Evolutionary conservation across 176 grass and related monocot species (phyloP).

Genomic region (Triticum monococcum): DNA sequence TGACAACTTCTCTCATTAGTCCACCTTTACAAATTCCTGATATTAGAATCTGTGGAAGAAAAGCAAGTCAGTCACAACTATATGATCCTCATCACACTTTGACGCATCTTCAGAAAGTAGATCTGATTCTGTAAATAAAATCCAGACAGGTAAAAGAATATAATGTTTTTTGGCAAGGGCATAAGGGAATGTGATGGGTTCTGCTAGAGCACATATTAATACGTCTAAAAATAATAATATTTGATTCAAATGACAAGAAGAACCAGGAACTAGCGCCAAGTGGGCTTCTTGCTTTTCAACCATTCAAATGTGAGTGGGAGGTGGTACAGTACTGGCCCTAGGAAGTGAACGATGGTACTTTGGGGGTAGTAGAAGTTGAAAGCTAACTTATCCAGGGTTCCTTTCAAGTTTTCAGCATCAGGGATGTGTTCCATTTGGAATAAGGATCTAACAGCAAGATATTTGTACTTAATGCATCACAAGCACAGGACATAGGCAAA

Average conservation of each 20-base stretch:
- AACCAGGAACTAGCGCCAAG: neutral
- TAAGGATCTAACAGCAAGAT: neutral
- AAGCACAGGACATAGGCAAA: neutral
- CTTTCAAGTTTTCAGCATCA: neutral
- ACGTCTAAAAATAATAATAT: neutral
- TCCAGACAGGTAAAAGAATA: neutral
- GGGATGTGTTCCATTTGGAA: neutral
- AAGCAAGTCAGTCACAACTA: neutral
- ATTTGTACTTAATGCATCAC: neutral
- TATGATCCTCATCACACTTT: neutral
- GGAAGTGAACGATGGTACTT: neutral
- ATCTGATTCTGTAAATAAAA: slow-evolving; percentile 10
- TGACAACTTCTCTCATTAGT: neutral
- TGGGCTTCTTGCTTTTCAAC: neutral
- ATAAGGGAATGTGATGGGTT: neutral
- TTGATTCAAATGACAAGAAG: neutral
- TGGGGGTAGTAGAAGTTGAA: neutral
- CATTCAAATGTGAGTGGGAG: neutral
- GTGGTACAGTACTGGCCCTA: neutral
- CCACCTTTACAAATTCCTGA: neutral
- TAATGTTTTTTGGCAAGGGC: neutral
- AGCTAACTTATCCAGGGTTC: neutral
- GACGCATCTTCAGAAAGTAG: neutral
- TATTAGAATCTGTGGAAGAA: neutral
- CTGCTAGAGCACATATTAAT: neutral